These are phyloP conservation scores for Adiantum capillusveneris DNA, from an alignment of 75 land plant genomes.

Conservation along the genomic window DNA sequence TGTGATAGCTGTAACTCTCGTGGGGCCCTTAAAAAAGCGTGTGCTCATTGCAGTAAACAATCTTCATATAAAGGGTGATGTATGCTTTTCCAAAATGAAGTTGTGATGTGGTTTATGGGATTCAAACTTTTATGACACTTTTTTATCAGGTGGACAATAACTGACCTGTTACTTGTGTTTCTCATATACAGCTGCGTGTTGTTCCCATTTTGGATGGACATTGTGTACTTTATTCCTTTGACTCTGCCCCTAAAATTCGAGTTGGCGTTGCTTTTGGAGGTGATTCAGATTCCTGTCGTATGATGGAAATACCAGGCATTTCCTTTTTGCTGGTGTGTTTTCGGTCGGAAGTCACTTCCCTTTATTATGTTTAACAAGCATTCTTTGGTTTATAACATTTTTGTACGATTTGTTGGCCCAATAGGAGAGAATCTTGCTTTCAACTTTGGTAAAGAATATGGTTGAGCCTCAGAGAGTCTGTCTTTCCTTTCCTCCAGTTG, in stretches of 20 bases:
- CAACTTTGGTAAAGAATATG: constrained; percentile 66
- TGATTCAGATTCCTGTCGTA: constrained; percentile 61
- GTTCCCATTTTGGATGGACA: constrained; percentile 84
- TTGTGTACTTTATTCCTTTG: constrained; percentile 82
- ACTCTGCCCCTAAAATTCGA: constrained; percentile 71
- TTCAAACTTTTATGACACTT: too few relatives aligned
- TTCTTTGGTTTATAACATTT: too few relatives aligned
- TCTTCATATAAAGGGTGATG: constrained; percentile 91
- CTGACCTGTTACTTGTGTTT: background rate
- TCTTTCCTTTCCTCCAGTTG: constrained; percentile 52
- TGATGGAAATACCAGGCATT: constrained; percentile 84
- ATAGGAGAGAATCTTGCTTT: constrained; percentile 75
- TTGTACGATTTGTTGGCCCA: too few relatives aligned
- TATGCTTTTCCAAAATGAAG: too few relatives aligned
- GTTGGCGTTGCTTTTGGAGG: constrained; percentile 88
- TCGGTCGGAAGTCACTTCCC: too few relatives aligned
- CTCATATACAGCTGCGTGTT: constrained; percentile 51
- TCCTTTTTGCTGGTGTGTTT: constrained; percentile 83
- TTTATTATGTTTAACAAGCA: too few relatives aligned
- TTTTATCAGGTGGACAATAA: too few relatives aligned
- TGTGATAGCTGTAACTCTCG: constrained; percentile 67
- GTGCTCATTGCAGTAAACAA: constrained; percentile 75
- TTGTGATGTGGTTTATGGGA: too few relatives aligned
- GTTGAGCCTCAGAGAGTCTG: constrained; percentile 91
- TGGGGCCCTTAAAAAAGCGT: constrained; percentile 64